Evolutionary conservation across 768 basidiomycete genomes (phyloP), one percentile per base, ranked within the genome.

Genomic region (Scleroderma bovista): DNA sequence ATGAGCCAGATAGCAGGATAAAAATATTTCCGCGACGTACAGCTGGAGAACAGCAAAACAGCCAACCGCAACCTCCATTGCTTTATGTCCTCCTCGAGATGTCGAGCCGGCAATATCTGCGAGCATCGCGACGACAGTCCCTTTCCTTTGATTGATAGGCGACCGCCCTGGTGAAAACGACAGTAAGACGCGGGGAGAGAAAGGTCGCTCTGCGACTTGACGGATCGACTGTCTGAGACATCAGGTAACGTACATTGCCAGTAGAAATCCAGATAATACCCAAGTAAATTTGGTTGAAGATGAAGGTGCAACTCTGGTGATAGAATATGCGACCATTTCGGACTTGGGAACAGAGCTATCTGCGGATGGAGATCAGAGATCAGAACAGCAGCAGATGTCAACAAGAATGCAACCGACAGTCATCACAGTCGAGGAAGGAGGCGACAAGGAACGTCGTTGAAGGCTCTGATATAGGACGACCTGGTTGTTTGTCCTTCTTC

Each of bases 361-460:
- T 70, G 41, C 11, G 72, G 63, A 73, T 3, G 74, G 74, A 12
- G 16, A 71, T 65, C 15, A 58, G 51, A 53, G 71, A 73, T 74
- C 42, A 50, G 36, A 15, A 43, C 24, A 26, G 20, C 48, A 13
- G 37, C 52, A 24, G 48, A 37, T 31, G 20, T 26, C 39, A 23
- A 6, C n/a, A 47, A 47, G 17, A 50, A 42, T 23, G 31, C 48
- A 33, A 53, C 78, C 54, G 63, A 87, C 86, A 83, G 51, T 83
- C 75, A 42, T 74, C 75, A 43, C 83, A 80, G 51, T 86, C 76
- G n/a, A 84, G 63, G 52, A 74, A 79, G 44, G 71, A 76, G 19
- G 75, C 72, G 10, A 75, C 71, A 6, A 88, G 62, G 55, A 76
- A 79, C 10, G 80, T 63, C 36, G 68, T 20, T 57, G 67, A 20